Evolutionary conservation across 352 stramenopile genomes (phyloP).

Genomic region (Pythium folliculosum): DNA sequence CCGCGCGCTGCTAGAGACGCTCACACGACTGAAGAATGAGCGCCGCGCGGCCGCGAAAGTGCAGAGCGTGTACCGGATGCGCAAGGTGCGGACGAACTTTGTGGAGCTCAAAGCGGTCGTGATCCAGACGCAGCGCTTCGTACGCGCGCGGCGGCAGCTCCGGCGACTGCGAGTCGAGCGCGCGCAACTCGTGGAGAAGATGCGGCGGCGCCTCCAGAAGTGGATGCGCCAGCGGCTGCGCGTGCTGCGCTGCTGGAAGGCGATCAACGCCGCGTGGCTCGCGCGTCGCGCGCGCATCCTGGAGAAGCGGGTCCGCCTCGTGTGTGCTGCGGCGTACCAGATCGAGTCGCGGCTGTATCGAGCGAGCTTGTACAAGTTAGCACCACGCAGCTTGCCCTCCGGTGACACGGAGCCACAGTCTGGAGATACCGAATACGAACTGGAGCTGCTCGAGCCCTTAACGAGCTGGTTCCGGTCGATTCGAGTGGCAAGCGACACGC

Average conservation of each 20-base stretch:
- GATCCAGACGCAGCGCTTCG: slow-evolving; percentile 24
- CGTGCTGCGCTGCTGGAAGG: slow-evolving; percentile 50
- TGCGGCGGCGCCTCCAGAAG: slow-evolving; percentile 43
- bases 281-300: slow-evolving; percentile 45
- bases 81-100: slow-evolving; percentile 29
- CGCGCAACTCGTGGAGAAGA: slow-evolving; percentile 38
- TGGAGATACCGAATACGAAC: slow-evolving; percentile 1
- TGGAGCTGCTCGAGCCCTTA: slow-evolving; percentile 33
- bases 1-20: slow-evolving; percentile 16
- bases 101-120: slow-evolving; percentile 23
- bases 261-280: slow-evolving; percentile 43
- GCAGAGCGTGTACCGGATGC: slow-evolving; percentile 44
- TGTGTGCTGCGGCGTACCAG: slow-evolving; percentile 32
- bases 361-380: slow-evolving; percentile 42
- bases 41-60: slow-evolving; percentile 45
- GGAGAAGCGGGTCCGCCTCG: slow-evolving; percentile 39
- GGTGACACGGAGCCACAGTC: too few species aligned
- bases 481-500: not conserved
- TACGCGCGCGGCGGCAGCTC: slow-evolving; percentile 43
- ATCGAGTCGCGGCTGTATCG: slow-evolving; percentile 37
- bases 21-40: slow-evolving; percentile 41
- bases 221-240: slow-evolving; percentile 54
- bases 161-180: slow-evolving; percentile 38
- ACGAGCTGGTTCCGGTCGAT: slow-evolving; percentile 19
- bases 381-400: not conserved